These are phyloP conservation scores for Cordyceps cateniannulata DNA, from an alignment of 2,329 filamentous ascomycete genomes.

Conservation along the genomic window DNA sequence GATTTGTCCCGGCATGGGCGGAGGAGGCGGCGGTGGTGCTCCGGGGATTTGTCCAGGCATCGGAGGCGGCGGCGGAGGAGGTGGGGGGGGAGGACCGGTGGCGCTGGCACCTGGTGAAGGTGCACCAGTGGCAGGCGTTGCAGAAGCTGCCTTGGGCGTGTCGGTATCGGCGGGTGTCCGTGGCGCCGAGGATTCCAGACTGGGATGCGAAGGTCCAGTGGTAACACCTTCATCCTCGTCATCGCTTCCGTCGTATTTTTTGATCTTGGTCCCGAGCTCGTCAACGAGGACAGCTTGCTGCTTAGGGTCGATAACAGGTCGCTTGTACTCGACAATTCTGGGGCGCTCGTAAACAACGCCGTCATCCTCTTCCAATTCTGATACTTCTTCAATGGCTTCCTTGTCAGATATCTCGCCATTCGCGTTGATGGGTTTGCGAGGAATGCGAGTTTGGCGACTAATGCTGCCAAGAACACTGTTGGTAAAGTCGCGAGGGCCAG, in stretches of 20 bases:
- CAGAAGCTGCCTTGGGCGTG: constrained; percentile 53
- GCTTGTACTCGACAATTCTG: constrained; percentile 68
- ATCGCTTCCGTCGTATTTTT: constrained; percentile 66
- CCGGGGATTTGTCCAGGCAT: constrained; percentile 23
- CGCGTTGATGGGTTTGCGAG: constrained; percentile 47
- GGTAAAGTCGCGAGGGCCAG: constrained; percentile 57
- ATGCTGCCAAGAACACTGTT: constrained; percentile 70
- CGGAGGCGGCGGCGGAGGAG: constrained; percentile 42
- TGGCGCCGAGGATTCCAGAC: constrained; percentile 64
- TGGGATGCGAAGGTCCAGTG: constrained; percentile 69
- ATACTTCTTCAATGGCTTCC: constrained; percentile 40
- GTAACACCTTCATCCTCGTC: constrained; percentile 64
- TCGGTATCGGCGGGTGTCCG: constrained; percentile 58
- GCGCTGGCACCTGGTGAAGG: constrained; percentile 25
- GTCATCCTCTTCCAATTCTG: constrained; percentile 45
- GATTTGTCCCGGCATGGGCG: constrained; percentile 29
- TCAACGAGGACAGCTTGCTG: constrained; percentile 58
- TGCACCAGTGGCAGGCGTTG: constrained; percentile 30
- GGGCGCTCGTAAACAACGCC: constrained; percentile 71
- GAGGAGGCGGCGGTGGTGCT: constrained; percentile 31
- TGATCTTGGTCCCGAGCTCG: constrained; percentile 71
- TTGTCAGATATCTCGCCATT: constrained; percentile 37
- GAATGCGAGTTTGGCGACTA: constrained; percentile 51
- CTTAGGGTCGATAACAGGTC: constrained; percentile 60
- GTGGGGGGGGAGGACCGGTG: constrained; percentile 32